Percentiles rank a stretch among this genome's conserved stretches.
These are phyloP conservation scores for Kodamaea restingae DNA, from an alignment of 805 yeast species.

Conservation along the genomic window DNA sequence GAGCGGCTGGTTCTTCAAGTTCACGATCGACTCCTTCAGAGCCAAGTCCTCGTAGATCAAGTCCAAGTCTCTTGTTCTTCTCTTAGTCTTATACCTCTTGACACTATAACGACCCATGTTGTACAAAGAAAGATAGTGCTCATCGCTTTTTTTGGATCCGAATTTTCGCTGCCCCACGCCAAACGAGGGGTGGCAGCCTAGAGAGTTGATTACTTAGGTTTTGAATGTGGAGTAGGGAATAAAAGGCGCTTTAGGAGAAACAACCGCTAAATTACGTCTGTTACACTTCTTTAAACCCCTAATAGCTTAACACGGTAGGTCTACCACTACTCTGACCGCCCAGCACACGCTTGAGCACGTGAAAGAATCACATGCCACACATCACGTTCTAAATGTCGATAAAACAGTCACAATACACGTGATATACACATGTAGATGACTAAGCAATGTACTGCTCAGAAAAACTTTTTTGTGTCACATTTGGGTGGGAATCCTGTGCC, in stretches of 20 bases:
- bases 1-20: conserved; percentile 72
- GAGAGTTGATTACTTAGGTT: too few species aligned
- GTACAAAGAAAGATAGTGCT: conserved; percentile 3
- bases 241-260: too few species aligned
- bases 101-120: conserved; percentile 85
- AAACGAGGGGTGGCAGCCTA: not conserved
- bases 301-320: too few species aligned
- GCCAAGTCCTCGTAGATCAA: conserved; percentile 73
- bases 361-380: not conserved
- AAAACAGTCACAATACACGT: conserved; percentile 6
- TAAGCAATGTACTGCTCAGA: conserved; percentile 5
- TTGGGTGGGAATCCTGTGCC: not conserved
- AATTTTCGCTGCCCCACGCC: not conserved
- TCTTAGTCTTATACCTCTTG: conserved; percentile 82
- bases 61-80: conserved; percentile 83
- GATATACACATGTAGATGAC: conserved; percentile 1
- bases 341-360: not conserved
- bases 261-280: too few species aligned
- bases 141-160: conserved; percentile 7
- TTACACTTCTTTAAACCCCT: too few species aligned
- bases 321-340: too few species aligned
- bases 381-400: not conserved
- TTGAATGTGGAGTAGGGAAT: too few species aligned
- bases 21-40: conserved; percentile 55
- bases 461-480: conserved; percentile 3